A percentile compares a stretch with the other conserved stretches of the same genome.
Conservation (phyloP, 441 rosid species). For the Monsonia emarginata region DNA sequence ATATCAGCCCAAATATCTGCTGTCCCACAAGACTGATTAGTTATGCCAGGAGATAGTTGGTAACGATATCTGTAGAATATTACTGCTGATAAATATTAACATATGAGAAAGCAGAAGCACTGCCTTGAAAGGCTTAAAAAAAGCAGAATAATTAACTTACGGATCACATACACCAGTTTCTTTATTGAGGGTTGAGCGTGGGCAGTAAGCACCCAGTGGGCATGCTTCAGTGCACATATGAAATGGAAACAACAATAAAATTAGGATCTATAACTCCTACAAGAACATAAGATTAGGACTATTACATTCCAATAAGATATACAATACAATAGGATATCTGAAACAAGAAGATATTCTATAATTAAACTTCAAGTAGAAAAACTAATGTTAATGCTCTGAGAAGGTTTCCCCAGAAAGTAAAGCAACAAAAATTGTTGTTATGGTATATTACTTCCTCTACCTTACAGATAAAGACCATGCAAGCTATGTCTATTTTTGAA, state of each 20-base stretch:
- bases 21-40: conserved; percentile 82
- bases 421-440: conserved; percentile 1
- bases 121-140: conserved; percentile 3
- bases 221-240: conserved; percentile 32
- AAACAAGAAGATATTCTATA: neutral
- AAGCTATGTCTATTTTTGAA: neutral
- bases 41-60: conserved; percentile 56
- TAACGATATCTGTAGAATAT: conserved; percentile 55
- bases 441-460: neutral
- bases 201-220: conserved; percentile 61
- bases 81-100: neutral
- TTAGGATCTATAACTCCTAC: neutral
- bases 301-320: neutral
- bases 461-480: neutral
- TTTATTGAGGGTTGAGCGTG: conserved; percentile 43
- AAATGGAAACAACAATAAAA: neutral
- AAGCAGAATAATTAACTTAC: conserved; percentile 31
- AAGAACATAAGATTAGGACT: neutral
- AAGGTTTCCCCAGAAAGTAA: neutral
- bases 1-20: conserved; percentile 88
- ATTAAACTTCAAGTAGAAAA: neutral
- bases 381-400: conserved; percentile 3
- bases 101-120: neutral
- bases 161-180: conserved; percentile 54
- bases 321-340: neutral